Evolutionary conservation across 257 asterid genomes (phyloP).

Genomic region (Nicotiana undulata): DNA sequence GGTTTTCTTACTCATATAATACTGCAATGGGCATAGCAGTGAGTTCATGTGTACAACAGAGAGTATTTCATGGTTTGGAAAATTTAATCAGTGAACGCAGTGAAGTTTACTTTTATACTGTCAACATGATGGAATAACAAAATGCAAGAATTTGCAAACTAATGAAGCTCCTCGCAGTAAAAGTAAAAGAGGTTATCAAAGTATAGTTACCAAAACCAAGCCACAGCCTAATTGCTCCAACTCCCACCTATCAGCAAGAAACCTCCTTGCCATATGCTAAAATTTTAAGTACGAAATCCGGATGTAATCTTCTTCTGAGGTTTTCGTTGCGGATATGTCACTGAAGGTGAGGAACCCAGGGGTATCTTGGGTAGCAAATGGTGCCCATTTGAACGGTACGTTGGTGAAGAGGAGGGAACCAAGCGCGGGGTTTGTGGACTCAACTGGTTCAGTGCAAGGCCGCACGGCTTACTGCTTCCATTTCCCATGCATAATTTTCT

Average conservation of each 20-base stretch:
- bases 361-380: slow-evolving; percentile 16
- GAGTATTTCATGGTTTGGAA: not conserved
- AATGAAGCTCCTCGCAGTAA: not conserved
- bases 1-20: not conserved
- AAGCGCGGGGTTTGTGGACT: slow-evolving; percentile 23
- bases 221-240: not conserved
- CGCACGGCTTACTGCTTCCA: slow-evolving; percentile 16
- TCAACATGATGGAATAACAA: not conserved
- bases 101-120: not conserved
- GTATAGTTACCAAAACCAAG: not conserved
- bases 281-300: slow-evolving; percentile 9
- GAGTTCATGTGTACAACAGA: not conserved
- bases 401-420: slow-evolving; percentile 12
- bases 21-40: not conserved
- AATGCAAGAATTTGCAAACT: not conserved
- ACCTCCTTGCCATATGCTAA: not conserved
- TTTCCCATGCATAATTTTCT: slow-evolving; percentile 40
- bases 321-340: slow-evolving; percentile 3
- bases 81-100: not conserved
- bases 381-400: not conserved
- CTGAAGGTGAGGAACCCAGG: slow-evolving; percentile 49
- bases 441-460: slow-evolving; percentile 22
- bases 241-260: not conserved
- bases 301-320: slow-evolving; percentile 27
- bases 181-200: not conserved